Conservation (phyloP, 768 basidiomycete genomes). For the Termitomyces titanicus region DNA sequence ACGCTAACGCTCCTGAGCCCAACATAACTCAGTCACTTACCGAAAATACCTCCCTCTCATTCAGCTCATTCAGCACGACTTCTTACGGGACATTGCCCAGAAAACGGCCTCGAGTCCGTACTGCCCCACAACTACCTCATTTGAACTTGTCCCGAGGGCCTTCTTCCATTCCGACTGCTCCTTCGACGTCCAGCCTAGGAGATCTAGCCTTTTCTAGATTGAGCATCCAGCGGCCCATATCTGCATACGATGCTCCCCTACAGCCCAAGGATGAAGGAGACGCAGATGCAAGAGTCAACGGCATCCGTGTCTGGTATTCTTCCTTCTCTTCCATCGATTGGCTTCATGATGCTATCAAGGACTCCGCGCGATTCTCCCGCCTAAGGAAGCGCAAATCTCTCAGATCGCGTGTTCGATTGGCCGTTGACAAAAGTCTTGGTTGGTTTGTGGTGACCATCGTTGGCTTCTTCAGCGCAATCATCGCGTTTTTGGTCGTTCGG, state of each 20-base stretch:
- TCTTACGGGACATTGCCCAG: constrained; percentile 59
- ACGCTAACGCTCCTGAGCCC: not conserved
- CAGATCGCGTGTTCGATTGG: constrained; percentile 59
- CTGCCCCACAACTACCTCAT: constrained; percentile 32
- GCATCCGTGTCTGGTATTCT: constrained; percentile 87
- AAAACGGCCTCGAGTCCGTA: constrained; percentile 25
- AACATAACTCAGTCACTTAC: constrained; percentile 15
- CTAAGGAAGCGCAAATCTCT: constrained; percentile 68
- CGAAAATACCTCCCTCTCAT: constrained; percentile 36
- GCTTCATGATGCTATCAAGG: constrained; percentile 96
- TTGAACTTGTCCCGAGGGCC: constrained; percentile 29
- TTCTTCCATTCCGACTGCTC: constrained; percentile 33
- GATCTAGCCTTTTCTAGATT: constrained; percentile 39
- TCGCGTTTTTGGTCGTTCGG: constrained; percentile 84
- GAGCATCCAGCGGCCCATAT: constrained; percentile 58
- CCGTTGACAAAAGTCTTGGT: constrained; percentile 75
- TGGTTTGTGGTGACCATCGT: constrained; percentile 90
- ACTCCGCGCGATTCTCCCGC: constrained; percentile 75
- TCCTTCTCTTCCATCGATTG: constrained; percentile 92
- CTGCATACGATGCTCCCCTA: constrained; percentile 65
- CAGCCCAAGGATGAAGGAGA: constrained; percentile 36
- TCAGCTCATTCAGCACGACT: constrained; percentile 26
- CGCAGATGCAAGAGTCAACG: constrained; percentile 69
- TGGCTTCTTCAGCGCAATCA: constrained; percentile 79
- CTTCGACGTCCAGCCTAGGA: constrained; percentile 34